Evolutionary conservation across 371 early-diverging fungal species (phyloP).

Genomic region (Circinella minor): DNA sequence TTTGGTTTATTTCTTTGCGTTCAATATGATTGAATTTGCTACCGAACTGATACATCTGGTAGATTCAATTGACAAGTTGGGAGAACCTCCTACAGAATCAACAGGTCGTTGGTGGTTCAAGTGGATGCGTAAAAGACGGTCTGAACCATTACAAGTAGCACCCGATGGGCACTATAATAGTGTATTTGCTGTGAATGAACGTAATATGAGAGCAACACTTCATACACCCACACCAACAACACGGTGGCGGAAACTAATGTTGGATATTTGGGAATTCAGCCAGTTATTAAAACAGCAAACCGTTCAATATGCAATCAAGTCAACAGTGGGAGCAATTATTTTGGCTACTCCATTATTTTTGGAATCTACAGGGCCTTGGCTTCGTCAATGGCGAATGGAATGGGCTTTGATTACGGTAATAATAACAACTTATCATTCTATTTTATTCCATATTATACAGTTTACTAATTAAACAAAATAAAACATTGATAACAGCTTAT

Average conservation of each 20-base stretch:
- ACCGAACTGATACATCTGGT: slow-evolving; percentile 63
- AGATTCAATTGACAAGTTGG: slow-evolving; percentile 28
- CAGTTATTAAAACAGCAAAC: slow-evolving; percentile 67
- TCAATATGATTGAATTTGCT: slow-evolving; percentile 76
- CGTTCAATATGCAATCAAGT: slow-evolving; percentile 75
- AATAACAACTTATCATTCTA: background rate
- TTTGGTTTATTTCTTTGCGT: slow-evolving; percentile 78
- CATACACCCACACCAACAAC: slow-evolving; percentile 75
- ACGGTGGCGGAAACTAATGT: slow-evolving; percentile 50
- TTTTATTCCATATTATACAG: too few species aligned
- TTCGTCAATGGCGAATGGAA: slow-evolving; percentile 73
- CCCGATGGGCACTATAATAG: background rate
- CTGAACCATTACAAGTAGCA: background rate
- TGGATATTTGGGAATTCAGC: slow-evolving; percentile 60
- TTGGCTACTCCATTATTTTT: slow-evolving; percentile 73
- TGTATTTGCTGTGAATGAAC: slow-evolving; percentile 35
- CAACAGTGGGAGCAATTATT: slow-evolving; percentile 62
- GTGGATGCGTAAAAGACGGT: background rate
- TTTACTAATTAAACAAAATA: background rate
- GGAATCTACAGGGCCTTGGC: slow-evolving; percentile 57
- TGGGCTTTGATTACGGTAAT: slow-evolving; percentile 82
- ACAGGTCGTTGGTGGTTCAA: slow-evolving; percentile 2
- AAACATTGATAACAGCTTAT: slow-evolving; percentile 38
- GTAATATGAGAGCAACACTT: slow-evolving; percentile 59
- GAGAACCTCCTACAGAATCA: background rate